Evolutionary conservation across 345 rosid species (phyloP), one percentile per base, ranked within the genome.

Genomic region (Linum lewisii): DNA sequence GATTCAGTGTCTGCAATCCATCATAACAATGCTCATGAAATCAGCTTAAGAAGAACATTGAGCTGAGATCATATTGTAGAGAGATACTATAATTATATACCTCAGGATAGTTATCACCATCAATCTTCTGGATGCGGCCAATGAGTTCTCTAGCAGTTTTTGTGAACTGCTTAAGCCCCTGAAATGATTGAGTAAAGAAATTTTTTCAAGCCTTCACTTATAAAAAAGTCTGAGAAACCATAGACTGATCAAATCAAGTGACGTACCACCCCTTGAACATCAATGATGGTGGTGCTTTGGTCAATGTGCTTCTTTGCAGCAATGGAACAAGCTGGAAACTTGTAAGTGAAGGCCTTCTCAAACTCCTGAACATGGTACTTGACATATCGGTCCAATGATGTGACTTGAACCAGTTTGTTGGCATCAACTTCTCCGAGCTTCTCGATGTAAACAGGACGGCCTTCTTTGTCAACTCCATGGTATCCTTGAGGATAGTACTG

Each of bases 231-330:
- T 9, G 5, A 24, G 24, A 19, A 24, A 4, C 18, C 24, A 11
- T 9, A n/a, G 6, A 20, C 2, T 10, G 6, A 42, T 11, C 9
- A 42, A 42, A 42, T 24, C 13, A 52, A 6, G 15, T 24, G 56
- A 52, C 25, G 7, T 52, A 52, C 56, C 22, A 52, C 56, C 20
- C 56, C 56, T 52, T 52, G 56, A 15, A 52, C 56, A 21, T 52
- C 56, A 21, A 52, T 20, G 25, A 52, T 52, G 16, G 56, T 52
- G 56, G 56, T 52, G 56, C 56, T 52, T 21, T 52, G 56, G 20
- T 52, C 56, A 21, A 52, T 52, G 56, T 52, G 56, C 56, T 52
- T 52, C 56, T 52, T 52, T n/a, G 56, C 56, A 20, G 56, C 56
- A 24, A 52, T 52, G 21, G 56, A 52, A 21, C 56, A 52, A 24